Evolutionary conservation across 2,329 filamentous ascomycete species (phyloP), one percentile per base, ranked within the genome.

Genomic region (Tolypocladium inflatum): DNA sequence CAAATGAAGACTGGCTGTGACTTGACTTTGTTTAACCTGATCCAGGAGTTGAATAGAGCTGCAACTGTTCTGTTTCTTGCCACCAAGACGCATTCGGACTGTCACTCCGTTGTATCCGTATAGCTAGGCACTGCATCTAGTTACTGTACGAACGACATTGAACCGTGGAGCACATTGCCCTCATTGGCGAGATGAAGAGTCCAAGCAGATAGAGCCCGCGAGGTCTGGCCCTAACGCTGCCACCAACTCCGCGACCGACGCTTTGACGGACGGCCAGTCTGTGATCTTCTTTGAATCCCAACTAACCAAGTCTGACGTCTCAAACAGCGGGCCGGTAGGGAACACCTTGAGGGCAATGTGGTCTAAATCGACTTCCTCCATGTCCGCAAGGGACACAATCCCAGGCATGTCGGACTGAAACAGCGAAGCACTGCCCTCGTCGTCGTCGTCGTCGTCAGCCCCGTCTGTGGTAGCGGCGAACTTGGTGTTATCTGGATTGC

Each of bases 341-440:
- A 76, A 72, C 9, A 85, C 73, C 23, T 74, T 76, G 43, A 90
- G 71, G 4, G 77, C 76, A 57, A 90, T 80, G 13, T 78, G 70
- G 60, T 84, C 84, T 43, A 91, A 74, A 58, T 87, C 76, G 54
- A 86, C 70, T 3, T 74, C 64, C 11, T 74, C 67, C 58, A 91
- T 74, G 45, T 85, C 74, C 0, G 78, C 72, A 3, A 80, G 66
- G 0, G 81, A 76, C 50, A 83, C 76, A 43, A 90, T 78, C 0
- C 89, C 89, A 0, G 89, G 88, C 77, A 91, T 86, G 53, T 79
- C 76, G 54, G 85, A 78, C 1, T 74, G 68, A 60, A 90, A 84
- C 0, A 91, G 74, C 26, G 71, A 75, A 38, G 62, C 57, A 17
- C 58, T 56, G 23, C 65, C 61, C 4, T 68, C 64, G 8, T 66